phyloP scores from a whole-genome alignment of 2,329 filamentous ascomycete species.

The Xylariaceae sp. region DNA sequence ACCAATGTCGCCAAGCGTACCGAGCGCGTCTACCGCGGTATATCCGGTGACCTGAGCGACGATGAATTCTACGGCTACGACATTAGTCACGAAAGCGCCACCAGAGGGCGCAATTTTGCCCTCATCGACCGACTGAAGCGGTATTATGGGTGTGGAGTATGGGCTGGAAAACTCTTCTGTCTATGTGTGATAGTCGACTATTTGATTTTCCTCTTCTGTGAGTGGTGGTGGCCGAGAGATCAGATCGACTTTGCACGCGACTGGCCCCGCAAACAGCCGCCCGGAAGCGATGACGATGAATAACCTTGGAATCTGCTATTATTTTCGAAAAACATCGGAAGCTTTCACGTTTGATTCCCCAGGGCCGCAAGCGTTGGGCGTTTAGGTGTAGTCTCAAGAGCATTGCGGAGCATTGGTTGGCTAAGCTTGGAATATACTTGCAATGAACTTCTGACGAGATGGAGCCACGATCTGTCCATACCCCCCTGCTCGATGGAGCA shows the following conservation, averaged over 20 bases:
- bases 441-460: too few relatives aligned
- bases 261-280: conserved; percentile 70
- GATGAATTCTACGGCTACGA: conserved; percentile 84
- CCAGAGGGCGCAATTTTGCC: conserved; percentile 71
- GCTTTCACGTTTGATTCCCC: too few relatives aligned
- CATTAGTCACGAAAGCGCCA: conserved; percentile 52
- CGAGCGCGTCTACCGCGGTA: conserved; percentile 90
- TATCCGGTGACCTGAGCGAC: conserved; percentile 77
- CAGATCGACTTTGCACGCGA: conserved; percentile 83
- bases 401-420: too few relatives aligned
- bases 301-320: too few relatives aligned
- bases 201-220: conserved; percentile 77
- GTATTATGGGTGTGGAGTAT: conserved; percentile 96
- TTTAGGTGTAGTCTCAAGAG: too few relatives aligned
- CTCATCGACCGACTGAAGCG: conserved; percentile 91
- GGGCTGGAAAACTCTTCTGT: conserved; percentile 96
- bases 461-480: too few relatives aligned
- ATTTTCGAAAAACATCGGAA: too few relatives aligned
- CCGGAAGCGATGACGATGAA: conserved; percentile 19
- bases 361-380: too few relatives aligned
- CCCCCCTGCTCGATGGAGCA: too few relatives aligned
- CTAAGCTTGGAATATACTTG: too few relatives aligned
- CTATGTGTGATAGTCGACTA: conserved; percentile 93
- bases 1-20: conserved; percentile 89
- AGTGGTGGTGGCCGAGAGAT: conserved; percentile 77